Conservation (phyloP, 805 yeast species). For the Lipomyces sp. region DNA sequence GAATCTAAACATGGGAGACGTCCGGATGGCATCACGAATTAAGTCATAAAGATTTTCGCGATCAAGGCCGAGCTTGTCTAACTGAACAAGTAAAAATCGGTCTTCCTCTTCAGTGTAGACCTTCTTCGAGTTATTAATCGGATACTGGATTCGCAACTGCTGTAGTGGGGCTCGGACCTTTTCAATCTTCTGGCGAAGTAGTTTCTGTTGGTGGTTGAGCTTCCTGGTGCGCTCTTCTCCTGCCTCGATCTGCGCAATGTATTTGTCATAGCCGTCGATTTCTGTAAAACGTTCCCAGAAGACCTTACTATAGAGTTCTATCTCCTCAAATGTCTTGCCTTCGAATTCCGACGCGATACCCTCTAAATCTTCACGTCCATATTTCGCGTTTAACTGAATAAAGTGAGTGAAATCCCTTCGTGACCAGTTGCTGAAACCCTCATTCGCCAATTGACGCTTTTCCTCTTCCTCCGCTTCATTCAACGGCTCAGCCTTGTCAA, state of each 20-base stretch:
- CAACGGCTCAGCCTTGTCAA: conserved; percentile 75
- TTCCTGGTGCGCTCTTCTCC: conserved; percentile 85
- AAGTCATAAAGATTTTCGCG: conserved; percentile 76
- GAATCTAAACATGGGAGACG: conserved; percentile 77
- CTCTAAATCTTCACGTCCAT: conserved; percentile 76
- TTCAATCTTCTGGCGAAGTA: conserved; percentile 74
- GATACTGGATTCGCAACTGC: conserved; percentile 71
- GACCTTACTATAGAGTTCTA: conserved; percentile 71
- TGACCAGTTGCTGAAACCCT: conserved; percentile 83
- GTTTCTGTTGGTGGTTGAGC: conserved; percentile 72
- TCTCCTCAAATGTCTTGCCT: conserved; percentile 79
- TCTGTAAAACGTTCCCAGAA: conserved; percentile 82
- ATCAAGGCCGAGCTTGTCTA: conserved; percentile 81
- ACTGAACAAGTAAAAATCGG: conserved; percentile 77
- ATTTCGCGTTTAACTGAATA: conserved; percentile 70
- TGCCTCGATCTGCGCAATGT: conserved; percentile 75
- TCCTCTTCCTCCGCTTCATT: conserved; percentile 77
- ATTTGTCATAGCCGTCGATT: conserved; percentile 88
- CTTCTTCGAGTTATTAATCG: conserved; percentile 71
- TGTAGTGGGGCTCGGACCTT: conserved; percentile 76
- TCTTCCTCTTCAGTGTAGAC: conserved; percentile 89
- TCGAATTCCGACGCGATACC: conserved; percentile 80
- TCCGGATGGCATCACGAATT: conserved; percentile 73
- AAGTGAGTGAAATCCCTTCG: conserved; percentile 87
- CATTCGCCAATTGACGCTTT: conserved; percentile 60